phyloP scores from a whole-genome alignment of 306 rosid species.

The Carpinus viminea region DNA sequence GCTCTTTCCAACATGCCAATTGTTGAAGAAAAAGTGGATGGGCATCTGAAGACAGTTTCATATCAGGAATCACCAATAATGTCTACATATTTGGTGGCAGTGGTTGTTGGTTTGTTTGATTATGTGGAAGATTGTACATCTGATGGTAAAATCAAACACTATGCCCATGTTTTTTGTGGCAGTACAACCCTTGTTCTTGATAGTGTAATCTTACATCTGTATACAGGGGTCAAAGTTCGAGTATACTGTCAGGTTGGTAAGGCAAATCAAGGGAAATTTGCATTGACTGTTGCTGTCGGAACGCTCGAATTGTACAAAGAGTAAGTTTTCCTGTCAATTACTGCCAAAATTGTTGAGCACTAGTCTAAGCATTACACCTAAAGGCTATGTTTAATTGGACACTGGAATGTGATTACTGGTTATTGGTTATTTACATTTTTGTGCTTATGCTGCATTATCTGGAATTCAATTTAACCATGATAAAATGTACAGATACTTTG shows the following conservation, averaged over 20 bases:
- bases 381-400: constrained; percentile 1
- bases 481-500: constrained; percentile 72
- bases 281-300: constrained; percentile 75
- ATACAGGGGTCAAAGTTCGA: constrained; percentile 80
- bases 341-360: not conserved
- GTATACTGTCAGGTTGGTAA: constrained; percentile 91
- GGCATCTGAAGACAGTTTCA: constrained; percentile 63
- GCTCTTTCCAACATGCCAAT: constrained; percentile 96
- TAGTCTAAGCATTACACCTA: constrained; percentile 10
- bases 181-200: constrained; percentile 8
- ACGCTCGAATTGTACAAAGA: constrained; percentile 72
- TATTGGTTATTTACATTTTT: not conserved
- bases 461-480: constrained; percentile 23
- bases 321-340: constrained; percentile 46
- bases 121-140: constrained; percentile 83
- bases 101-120: constrained; percentile 90
- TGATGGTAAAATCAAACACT: constrained; percentile 58
- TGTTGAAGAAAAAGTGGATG: constrained; percentile 58
- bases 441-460: constrained; percentile 21
- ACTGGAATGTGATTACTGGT: not conserved
- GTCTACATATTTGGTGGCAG: constrained; percentile 94
- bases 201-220: constrained; percentile 20
- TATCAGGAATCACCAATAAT: constrained; percentile 81
- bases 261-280: constrained; percentile 85
- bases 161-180: constrained; percentile 10